Base-by-base conservation (phyloP, 1,284 basidiomycete species). In the Afroboletus lepidellus region DNA sequence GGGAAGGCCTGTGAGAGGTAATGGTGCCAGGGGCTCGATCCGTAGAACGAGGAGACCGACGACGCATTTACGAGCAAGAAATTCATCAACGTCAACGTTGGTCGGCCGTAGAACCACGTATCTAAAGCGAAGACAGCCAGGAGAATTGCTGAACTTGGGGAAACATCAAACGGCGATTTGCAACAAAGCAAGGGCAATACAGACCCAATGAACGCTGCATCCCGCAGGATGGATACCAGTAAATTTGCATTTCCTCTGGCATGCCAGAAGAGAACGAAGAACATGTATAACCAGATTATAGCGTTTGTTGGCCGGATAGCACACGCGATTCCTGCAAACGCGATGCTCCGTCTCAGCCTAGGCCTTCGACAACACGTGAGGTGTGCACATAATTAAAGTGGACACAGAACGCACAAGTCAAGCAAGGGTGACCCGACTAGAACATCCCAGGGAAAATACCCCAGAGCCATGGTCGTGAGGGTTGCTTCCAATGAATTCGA, bases 401-500 rank as follows among this genome's bases (percentile, higher is more conserved):
- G 11, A 6, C 20, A 11, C 24, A 46, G 18, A 27, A 65, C 64
- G 24, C 33, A 67, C 66, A 46, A 25, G 41, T 69, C 57, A 32
- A 52, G 49, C 33, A 59, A 25, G 48, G 59, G 48, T 13, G 67
- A 50, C 13, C 36, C 39, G n/a, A 44, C 48, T 48, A 66, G 66
- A 12, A 71, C 56, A 54, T 80, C 72, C 87, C 86, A 90, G 1
- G 87, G 94, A 73, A 92, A 98, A 65, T 81, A 82, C 23, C 76
- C 77, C 46, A 98, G 77, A 0, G 94, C 94, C 33, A 89, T 72
- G 0, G 85, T 85, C 0, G 90, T 91, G 37, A 99, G 70, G 0
- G 91, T 84, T 0, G 94, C 94, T 67, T 99, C 97, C 20, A 94
- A 73, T 6, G 94, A 95, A 66, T 98, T 99, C 15, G 94, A 96